A percentile compares a stretch with the other conserved stretches of the same genome.
These are phyloP conservation scores for Linderniella brevidens DNA, from an alignment of 257 asterid species.

Conservation along the genomic window DNA sequence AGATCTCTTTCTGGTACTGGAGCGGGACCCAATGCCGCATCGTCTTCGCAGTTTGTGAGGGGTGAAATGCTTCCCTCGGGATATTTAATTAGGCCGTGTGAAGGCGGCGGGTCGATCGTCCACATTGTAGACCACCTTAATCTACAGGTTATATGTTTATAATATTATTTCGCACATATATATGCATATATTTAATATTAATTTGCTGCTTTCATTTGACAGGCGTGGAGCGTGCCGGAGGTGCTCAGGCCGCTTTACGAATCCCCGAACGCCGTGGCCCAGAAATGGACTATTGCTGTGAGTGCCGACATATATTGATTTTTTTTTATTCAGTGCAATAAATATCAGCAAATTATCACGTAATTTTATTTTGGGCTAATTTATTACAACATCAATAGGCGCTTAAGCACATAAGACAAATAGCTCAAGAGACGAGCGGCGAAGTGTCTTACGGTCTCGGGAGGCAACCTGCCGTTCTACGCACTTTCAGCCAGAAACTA, in stretches of 20 bases:
- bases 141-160: conserved; percentile 40
- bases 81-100: conserved; percentile 77
- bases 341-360: neutral
- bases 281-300: conserved; percentile 81
- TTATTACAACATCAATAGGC: conserved; percentile 15
- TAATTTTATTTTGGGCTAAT: neutral
- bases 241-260: conserved; percentile 91
- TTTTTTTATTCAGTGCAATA: neutral
- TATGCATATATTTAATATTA: neutral
- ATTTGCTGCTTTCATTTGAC: conserved; percentile 2
- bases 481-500: conserved; percentile 91
- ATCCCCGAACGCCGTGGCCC: conserved; percentile 79
- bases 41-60: conserved; percentile 81
- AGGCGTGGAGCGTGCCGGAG: conserved; percentile 99
- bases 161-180: neutral
- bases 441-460: conserved; percentile 80
- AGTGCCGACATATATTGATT: conserved; percentile 12
- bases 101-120: conserved; percentile 95
- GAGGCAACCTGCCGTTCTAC: conserved; percentile 88
- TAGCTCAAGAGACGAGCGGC: conserved; percentile 91
- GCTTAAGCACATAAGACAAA: conserved; percentile 55
- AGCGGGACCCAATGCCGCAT: conserved; percentile 55
- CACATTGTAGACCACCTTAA: conserved; percentile 90
- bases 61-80: conserved; percentile 92
- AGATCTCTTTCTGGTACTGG: conserved; percentile 91